Base-by-base conservation (phyloP, 148 eudicot species). In the Rhododendron mucronatum region DNA sequence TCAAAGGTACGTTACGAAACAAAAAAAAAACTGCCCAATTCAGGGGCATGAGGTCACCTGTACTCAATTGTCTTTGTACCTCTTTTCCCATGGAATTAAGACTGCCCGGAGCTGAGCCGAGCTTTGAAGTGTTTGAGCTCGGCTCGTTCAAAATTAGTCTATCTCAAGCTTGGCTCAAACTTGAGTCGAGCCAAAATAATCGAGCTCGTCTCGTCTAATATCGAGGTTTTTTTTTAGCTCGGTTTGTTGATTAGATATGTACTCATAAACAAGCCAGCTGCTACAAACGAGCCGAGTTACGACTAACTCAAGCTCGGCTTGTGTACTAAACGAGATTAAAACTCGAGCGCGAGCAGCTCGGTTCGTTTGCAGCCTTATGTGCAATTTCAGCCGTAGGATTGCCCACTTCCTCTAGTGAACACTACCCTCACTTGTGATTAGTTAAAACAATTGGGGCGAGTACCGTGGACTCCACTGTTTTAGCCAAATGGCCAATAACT, bases 1-100 rank as follows among this genome's bases (percentile, higher is more conserved):
- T 92, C 21, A 94, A 92, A 95, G 98, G 98, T 97, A 89, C 59
- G 4, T 8, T 75, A 18, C 47, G 63, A 2, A 12, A 61, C 41
- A 76, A 57, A 18, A 55, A 18, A 55, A 26, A 15, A 71, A 15
- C 76, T 71, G 20, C 39, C 39, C 41, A 30, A 71, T 71, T 33
- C 18, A 71, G 76, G 63, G 74, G 74, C 15, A 67, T 6, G 9
- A 67, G 74, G 74, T 67, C 74, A 10, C 33, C 33, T n/a, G 74
- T 67, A 26, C 1, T 67, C 74, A 67, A 26, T 67, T 67, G 15
- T 65, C 74, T 26, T 26, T 11, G 33, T 67, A 67, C 74, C 74
- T 67, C 74, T 26, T 26, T 67, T 11, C 33, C 35, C 1, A 1
- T 26, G 33, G 15, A 26, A 67, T 67, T 67, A 2, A 33, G 74